Percentiles rank a stretch among this genome's conserved stretches.
Evolutionary conservation across 768 basidiomycete species (phyloP).

Genomic region (Tubosaeta brunneosetosa): DNA sequence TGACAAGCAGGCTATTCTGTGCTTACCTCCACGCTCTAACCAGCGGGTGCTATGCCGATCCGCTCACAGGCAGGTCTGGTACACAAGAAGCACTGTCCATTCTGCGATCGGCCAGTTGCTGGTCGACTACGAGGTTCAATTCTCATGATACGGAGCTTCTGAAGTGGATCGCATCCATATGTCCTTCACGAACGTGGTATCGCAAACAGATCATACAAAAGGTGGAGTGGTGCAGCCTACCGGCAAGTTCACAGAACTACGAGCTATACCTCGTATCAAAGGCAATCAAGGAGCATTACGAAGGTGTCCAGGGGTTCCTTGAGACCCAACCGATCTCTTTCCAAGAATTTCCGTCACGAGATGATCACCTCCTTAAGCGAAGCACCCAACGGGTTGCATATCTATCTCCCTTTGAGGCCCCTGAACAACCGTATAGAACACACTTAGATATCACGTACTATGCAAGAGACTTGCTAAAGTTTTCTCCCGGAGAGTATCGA

Average conservation of each 20-base stretch:
- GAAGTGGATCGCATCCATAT: constrained; percentile 29
- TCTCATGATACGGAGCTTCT: constrained; percentile 28
- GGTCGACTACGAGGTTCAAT: constrained; percentile 35
- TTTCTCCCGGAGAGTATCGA: not conserved
- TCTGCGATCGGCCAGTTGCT: constrained; percentile 33
- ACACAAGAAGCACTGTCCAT: constrained; percentile 30
- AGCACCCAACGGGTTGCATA: constrained; percentile 1
- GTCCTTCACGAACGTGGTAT: constrained; percentile 33
- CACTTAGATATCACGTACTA: constrained; percentile 5
- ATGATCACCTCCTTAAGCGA: constrained; percentile 10
- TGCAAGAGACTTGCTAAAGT: not conserved
- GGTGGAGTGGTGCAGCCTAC: constrained; percentile 24
- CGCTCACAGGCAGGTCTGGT: constrained; percentile 30
- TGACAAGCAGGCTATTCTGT: constrained; percentile 31
- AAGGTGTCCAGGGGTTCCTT: constrained; percentile 9
- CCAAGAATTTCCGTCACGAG: constrained; percentile 1
- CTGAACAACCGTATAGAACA: not conserved
- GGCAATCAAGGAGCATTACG: constrained; percentile 25
- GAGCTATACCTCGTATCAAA: constrained; percentile 20
- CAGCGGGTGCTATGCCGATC: constrained; percentile 37
- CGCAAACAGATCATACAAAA: constrained; percentile 38
- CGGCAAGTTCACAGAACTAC: constrained; percentile 27
- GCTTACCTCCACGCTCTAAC: constrained; percentile 44
- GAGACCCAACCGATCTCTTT: not conserved
- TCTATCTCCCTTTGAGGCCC: not conserved